Base-by-base conservation (phyloP, 2,329 filamentous ascomycete genomes). In the Leptographium procerum region DNA sequence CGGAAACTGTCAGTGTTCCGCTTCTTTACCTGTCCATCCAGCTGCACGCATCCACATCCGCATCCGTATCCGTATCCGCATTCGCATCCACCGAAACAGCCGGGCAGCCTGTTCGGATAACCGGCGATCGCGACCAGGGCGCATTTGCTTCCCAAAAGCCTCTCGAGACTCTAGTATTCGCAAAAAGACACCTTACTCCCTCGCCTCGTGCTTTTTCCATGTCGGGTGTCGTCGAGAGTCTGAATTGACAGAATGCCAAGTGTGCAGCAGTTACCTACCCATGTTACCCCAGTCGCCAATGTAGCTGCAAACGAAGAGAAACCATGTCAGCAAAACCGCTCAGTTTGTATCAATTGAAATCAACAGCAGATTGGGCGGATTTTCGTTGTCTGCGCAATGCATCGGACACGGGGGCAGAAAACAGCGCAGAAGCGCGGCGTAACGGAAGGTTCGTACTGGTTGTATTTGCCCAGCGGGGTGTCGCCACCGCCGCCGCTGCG, bases 201-300 rank as follows among this genome's bases (percentile, higher is more conserved):
- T 29, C 47, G 26, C 13, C 26, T 19, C 24, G 16, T 28, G 47
- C 14, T n/a, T 43, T 24, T 29, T 34, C 34, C 28, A 31, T 26
- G 13, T 26, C 16, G 33, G 7, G 24, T 1, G n/a, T 24, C 19
- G 28, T 47, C 54, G 26, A 11, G 6, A 11, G 22, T 26, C 9
- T 28, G 13, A 19, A 40, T 14, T 40, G 45, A 11, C 5, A 11
- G 19, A 26, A 36, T 33, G n/a, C 34, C 28, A 28, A 19, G 26
- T 9, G 33, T 52, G 22, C 13, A 22, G 31, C n/a, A 28, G 58
- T 65, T 65, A 83, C 84, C 77, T 82, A 90, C 87, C 88, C 64
- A 91, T 75, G 68, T 77, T 75, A 68, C 88, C 88, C 87, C 88
- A 92, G 72, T 75, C 74, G 66, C 88, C 88, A 60, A 91, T 75